Conservation (phyloP, 768 basidiomycete genomes). For the Amanita fuliginea region DNA sequence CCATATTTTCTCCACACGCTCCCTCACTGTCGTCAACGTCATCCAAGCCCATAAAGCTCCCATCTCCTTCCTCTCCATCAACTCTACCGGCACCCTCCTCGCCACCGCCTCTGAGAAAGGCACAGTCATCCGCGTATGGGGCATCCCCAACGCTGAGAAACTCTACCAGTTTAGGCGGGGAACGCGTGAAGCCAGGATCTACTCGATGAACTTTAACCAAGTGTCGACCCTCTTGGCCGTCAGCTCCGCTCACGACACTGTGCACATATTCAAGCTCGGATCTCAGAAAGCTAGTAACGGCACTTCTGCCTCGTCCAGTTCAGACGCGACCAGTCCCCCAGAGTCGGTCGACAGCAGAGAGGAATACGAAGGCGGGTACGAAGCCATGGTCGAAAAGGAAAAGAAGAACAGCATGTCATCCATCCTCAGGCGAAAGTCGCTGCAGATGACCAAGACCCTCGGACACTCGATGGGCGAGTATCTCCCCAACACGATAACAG, state of each 20-base stretch:
- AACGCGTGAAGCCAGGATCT: constrained; percentile 77
- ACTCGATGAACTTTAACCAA: constrained; percentile 72
- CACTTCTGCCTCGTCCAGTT: constrained; percentile 7
- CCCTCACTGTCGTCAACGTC: constrained; percentile 87
- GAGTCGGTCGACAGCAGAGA: constrained; percentile 57
- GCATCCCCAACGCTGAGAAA: constrained; percentile 84
- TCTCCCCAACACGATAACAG: constrained; percentile 80
- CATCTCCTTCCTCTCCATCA: constrained; percentile 79
- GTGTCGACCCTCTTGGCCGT: constrained; percentile 81
- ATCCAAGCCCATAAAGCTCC: constrained; percentile 96
- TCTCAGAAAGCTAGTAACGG: no score
- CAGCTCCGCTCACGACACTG: constrained; percentile 86
- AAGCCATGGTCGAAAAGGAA: constrained; percentile 74
- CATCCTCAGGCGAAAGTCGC: constrained; percentile 53
- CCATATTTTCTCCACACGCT: constrained; percentile 87
- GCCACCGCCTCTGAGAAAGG: constrained; percentile 94
- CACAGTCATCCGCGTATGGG: constrained; percentile 94
- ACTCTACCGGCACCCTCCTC: constrained; percentile 77
- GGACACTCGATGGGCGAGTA: constrained; percentile 78
- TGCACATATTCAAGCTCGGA: constrained; percentile 90
- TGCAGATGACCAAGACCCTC: constrained; percentile 65
- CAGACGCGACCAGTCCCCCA: constrained; percentile 40
- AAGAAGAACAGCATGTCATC: constrained; percentile 45
- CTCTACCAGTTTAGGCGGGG: constrained; percentile 93
- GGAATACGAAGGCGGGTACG: constrained; percentile 72